Base-by-base conservation (phyloP, 495 filamentous ascomycete genomes). In the Physcia stellaris region DNA sequence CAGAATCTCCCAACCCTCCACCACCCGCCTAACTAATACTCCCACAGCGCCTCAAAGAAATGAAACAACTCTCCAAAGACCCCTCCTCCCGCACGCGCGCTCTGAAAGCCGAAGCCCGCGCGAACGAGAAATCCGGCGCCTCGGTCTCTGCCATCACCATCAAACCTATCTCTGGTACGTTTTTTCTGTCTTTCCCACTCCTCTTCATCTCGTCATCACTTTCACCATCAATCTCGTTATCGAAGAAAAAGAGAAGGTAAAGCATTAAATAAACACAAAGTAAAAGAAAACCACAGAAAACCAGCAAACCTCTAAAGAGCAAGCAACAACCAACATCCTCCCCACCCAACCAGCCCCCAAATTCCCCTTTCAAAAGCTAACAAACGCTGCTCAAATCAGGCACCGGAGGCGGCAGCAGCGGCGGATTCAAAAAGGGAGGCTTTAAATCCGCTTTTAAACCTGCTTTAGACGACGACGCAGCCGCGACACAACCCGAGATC, bases 51-150 rank as follows among this genome's bases (percentile, higher is more conserved):
- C 64, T 77, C 1, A 71, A 75, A 49, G 73, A 77, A 33, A 67
- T 77, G 33, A 77, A 75, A 46, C 67, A 70, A 45, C 62, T 77
- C 37, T 69, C 71, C 11, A 67, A 71, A 17, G 71, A 75, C 35
- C 71, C 71, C 6, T 62, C 63, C 38, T 65, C 71, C 2, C 61
- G 66, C 6, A 62, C 66, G 32, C 77, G 79, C 47, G 79, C 80
- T 6, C 66, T 79, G 20, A 73, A 73, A 48, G 77, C 79, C 21
- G 81, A 86, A 56, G 71, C 72, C 36, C 80, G 79, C 48, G 73
- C 76, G 21, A 77, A 82, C 49, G 63, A 63, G 26, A 60, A 70
- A 37, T 62, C 65, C 17, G 68, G 64, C 13, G 66, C 61, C 10
- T 37, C 57, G 1, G 54, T 51, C 10, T 53, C 50, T 4, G 55